These are phyloP conservation scores for Theileria orientalis DNA, from an alignment of 169 alveolate genomes.

Conservation along the genomic window DNA sequence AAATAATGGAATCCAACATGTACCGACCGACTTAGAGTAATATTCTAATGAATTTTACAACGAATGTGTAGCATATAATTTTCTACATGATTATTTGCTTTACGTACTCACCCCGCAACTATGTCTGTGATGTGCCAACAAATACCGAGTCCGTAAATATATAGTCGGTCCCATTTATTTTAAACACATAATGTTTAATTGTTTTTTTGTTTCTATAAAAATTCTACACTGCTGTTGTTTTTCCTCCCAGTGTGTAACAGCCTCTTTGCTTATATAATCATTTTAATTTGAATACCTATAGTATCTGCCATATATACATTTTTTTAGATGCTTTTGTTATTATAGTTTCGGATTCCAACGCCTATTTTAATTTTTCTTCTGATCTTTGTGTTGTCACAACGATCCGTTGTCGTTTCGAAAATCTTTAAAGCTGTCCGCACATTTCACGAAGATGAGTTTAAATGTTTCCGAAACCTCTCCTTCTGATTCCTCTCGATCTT, in stretches of 20 bases:
- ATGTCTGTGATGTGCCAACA: not conserved
- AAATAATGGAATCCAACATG: slow-evolving; percentile 26
- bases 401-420: not conserved
- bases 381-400: slow-evolving; percentile 10
- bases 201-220: not conserved
- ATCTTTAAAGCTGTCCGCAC: not conserved
- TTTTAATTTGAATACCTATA: too few relatives aligned
- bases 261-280: not conserved
- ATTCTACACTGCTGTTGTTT: not conserved
- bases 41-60: not conserved
- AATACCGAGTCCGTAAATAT: not conserved
- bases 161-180: not conserved
- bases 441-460: not conserved
- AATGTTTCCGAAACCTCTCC: not conserved
- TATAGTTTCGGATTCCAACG: too few relatives aligned
- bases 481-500: not conserved
- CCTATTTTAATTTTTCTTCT: too few relatives aligned
- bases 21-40: not conserved
- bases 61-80: not conserved
- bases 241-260: not conserved
- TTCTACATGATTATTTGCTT: not conserved
- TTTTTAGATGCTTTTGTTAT: too few relatives aligned
- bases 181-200: too few relatives aligned
- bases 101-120: slow-evolving; percentile 20
- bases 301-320: too few relatives aligned